These are phyloP conservation scores for Euphorbia pulcherrima DNA, from an alignment of 345 rosid genomes.

Conservation along the genomic window DNA sequence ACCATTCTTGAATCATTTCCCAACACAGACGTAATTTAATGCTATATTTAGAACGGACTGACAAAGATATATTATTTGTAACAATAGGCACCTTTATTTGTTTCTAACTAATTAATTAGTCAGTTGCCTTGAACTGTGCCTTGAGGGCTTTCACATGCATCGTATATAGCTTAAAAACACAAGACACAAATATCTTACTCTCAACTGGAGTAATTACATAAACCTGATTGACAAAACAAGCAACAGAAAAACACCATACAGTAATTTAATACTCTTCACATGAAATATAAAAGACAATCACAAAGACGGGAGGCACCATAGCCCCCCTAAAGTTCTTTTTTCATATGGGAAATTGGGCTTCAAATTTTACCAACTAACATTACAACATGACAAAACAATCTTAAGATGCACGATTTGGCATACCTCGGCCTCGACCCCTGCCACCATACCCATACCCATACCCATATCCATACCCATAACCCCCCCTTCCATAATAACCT, in stretches of 20 bases:
- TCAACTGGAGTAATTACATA: neutral
- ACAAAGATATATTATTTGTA: too few species aligned
- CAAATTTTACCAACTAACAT: constrained; percentile 6
- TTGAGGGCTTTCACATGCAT: too few species aligned
- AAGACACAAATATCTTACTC: neutral
- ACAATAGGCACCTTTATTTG: too few species aligned
- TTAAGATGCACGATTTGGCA: constrained; percentile 13
- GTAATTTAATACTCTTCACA: neutral
- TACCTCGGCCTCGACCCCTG: constrained; percentile 21
- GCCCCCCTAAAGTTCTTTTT: constrained; percentile 10
- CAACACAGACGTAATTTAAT: too few species aligned
- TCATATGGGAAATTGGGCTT: neutral
- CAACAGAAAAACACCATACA: neutral
- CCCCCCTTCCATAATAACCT: constrained; percentile 26
- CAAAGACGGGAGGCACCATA: too few species aligned
- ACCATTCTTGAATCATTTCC: too few species aligned
- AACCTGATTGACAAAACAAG: neutral
- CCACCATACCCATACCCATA: constrained; percentile 23
- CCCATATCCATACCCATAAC: too few species aligned
- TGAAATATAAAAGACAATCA: too few species aligned
- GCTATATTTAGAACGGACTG: too few species aligned
- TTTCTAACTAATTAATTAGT: too few species aligned
- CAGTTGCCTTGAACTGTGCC: too few species aligned
- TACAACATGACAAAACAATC: neutral
- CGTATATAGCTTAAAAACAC: too few species aligned